Percentiles rank a stretch among this genome's conserved stretches.
Conservation (phyloP, 495 filamentous ascomycete species). For the Daldinia caldariorum region DNA sequence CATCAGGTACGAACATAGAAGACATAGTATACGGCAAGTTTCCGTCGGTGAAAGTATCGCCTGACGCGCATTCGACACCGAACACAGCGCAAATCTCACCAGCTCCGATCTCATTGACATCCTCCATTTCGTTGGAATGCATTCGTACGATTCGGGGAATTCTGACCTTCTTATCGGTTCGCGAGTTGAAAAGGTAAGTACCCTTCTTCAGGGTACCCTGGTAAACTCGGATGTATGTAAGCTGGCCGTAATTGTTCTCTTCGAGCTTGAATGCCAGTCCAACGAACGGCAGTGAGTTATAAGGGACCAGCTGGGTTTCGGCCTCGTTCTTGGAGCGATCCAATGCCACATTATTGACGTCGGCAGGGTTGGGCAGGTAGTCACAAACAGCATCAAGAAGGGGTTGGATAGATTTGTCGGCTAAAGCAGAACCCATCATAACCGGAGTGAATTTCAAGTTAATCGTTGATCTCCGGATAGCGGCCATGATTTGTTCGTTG, state of each 20-base stretch:
- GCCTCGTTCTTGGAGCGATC: conserved; percentile 81
- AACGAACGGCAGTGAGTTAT: conserved; percentile 92
- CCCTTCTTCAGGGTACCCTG: conserved; percentile 92
- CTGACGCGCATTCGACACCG: conserved; percentile 96
- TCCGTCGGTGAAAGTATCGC: conserved; percentile 98
- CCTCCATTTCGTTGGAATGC: conserved; percentile 99
- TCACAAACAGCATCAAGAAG: conserved; percentile 98
- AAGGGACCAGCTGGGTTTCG: conserved; percentile 85
- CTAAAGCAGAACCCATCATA: conserved; percentile 93
- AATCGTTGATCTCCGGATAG: conserved; percentile 90
- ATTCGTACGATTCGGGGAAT: conserved; percentile 98
- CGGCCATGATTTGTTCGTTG: conserved; percentile 82
- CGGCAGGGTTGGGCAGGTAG: conserved; percentile 91
- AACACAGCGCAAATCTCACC: conserved; percentile 99
- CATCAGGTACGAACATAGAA: conserved; percentile 98
- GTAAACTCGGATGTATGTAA: conserved; percentile 99
- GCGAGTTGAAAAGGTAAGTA: conserved; percentile 89
- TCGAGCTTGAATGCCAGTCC: conserved; percentile 98
- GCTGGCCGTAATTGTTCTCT: conserved; percentile 97
- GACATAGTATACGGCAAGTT: conserved; percentile 94
- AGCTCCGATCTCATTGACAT: conserved; percentile 87
- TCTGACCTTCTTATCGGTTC: conserved; percentile 94
- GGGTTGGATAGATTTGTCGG: conserved; percentile 94
- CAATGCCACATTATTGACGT: conserved; percentile 90
- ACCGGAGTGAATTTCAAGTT: conserved; percentile 92